A percentile compares a stretch with the other conserved stretches of the same genome.
Conservation (phyloP, 2,329 filamentous ascomycete species). For the Sporothrix humicola region DNA sequence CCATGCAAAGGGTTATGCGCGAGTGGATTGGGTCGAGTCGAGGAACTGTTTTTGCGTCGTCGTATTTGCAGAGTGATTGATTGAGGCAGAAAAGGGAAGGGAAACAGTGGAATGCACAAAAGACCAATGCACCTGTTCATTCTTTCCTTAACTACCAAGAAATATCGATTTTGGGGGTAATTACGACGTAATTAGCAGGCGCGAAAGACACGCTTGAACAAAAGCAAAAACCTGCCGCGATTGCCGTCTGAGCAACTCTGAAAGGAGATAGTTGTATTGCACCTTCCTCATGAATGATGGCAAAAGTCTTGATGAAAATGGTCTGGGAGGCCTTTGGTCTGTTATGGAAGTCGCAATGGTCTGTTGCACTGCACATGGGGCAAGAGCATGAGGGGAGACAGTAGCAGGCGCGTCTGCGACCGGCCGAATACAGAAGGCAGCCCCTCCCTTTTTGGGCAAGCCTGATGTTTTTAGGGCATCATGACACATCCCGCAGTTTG, state of each 20-base stretch:
- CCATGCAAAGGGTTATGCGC: not conserved
- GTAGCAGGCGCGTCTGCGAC: not conserved
- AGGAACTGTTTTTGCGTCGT: not conserved
- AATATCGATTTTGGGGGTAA: not conserved
- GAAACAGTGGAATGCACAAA: not conserved
- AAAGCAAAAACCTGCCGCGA: not conserved
- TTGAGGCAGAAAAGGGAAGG: not conserved
- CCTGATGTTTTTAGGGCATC: not conserved
- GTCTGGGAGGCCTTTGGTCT: not conserved
- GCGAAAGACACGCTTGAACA: not conserved
- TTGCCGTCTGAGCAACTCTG: not conserved
- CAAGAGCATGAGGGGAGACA: not conserved
- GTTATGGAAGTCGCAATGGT: conserved; percentile 8
- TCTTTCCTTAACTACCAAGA: not conserved
- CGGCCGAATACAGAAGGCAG: not conserved
- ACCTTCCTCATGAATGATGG: conserved; percentile 1
- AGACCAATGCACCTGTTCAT: not conserved
- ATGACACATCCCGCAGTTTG: not conserved
- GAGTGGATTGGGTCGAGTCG: not conserved
- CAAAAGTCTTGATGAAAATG: not conserved
- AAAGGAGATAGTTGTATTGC: not conserved
- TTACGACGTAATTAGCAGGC: not conserved
- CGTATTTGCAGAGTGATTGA: not conserved
- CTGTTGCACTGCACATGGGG: conserved; percentile 3
- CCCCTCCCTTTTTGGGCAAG: conserved; percentile 6